A percentile compares a stretch with the other conserved stretches of the same genome.
Evolutionary conservation across 2,329 filamentous ascomycete genomes (phyloP).

Genomic region (Calcarisporium arbuscula): DNA sequence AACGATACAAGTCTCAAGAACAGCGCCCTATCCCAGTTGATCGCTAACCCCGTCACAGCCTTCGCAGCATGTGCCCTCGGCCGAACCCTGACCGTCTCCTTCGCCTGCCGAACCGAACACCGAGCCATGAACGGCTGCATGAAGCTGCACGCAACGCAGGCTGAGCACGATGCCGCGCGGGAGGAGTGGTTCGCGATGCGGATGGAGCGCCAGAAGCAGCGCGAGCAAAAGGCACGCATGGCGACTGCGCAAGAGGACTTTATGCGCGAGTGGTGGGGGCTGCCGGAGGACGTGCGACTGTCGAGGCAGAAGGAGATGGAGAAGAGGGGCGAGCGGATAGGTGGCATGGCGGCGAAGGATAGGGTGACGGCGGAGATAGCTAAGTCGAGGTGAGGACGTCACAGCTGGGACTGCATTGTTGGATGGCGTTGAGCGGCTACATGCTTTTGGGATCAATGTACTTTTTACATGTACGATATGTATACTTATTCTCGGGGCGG

Average conservation of each 20-base stretch:
- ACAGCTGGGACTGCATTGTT: not conserved
- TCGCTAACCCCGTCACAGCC: slow-evolving; percentile 41
- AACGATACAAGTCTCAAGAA: not conserved
- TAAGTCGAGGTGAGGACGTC: not conserved
- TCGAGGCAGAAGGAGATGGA: slow-evolving; percentile 44
- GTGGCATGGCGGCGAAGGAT: slow-evolving; percentile 40
- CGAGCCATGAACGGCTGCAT: slow-evolving; percentile 92
- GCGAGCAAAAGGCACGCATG: slow-evolving; percentile 56
- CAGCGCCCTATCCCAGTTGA: not conserved
- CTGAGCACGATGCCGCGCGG: slow-evolving; percentile 79
- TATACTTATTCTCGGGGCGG: no score
- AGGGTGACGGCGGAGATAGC: slow-evolving; percentile 8
- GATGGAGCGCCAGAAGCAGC: slow-evolving; percentile 61
- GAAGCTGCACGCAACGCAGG: slow-evolving; percentile 75
- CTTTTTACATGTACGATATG: no score
- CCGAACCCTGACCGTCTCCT: slow-evolving; percentile 82
- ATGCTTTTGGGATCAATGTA: no score
- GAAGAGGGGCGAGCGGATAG: slow-evolving; percentile 49
- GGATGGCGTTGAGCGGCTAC: not conserved
- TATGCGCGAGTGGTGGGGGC: slow-evolving; percentile 61
- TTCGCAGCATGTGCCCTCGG: slow-evolving; percentile 87
- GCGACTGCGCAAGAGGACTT: slow-evolving; percentile 59
- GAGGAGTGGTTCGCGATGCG: slow-evolving; percentile 88
- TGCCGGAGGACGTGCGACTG: slow-evolving; percentile 50
- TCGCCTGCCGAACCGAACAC: slow-evolving; percentile 74